Percentiles rank a stretch among this genome's conserved stretches.
Conservation (phyloP, 2,329 filamentous ascomycete species). For the Ophiostoma novo-ulmi region DNA sequence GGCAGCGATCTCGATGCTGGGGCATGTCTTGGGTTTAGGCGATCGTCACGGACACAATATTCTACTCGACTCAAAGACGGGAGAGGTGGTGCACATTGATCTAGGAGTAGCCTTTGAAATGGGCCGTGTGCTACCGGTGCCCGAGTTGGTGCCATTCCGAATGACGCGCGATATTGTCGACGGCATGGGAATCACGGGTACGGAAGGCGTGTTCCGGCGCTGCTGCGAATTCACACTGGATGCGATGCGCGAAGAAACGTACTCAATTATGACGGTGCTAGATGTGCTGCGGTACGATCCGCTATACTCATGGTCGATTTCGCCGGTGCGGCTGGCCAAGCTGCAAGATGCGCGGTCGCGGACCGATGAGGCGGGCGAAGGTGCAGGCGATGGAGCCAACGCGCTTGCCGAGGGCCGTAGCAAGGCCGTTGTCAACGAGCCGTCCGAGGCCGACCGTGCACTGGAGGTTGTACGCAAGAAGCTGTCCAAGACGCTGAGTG, state of each 20-base stretch:
- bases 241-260: slow-evolving; percentile 87
- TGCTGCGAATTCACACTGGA: slow-evolving; percentile 98
- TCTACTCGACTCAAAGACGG: slow-evolving; percentile 78
- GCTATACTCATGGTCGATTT: slow-evolving; percentile 91
- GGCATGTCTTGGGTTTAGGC: slow-evolving; percentile 85
- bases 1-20: slow-evolving; percentile 90
- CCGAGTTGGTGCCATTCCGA: slow-evolving; percentile 92
- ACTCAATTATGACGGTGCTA: slow-evolving; percentile 97
- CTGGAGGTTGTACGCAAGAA: slow-evolving; percentile 95
- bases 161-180: slow-evolving; percentile 92
- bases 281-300: slow-evolving; percentile 98
- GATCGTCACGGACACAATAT: slow-evolving; percentile 98
- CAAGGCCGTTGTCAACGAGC: slow-evolving; percentile 46
- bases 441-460: slow-evolving; percentile 79
- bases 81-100: slow-evolving; percentile 95
- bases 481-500: slow-evolving; percentile 85
- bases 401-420: slow-evolving; percentile 37
- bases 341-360: slow-evolving; percentile 53
- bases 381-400: slow-evolving; percentile 32
- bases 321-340: slow-evolving; percentile 60
- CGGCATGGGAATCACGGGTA: slow-evolving; percentile 91
- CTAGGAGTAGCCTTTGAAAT: slow-evolving; percentile 96
- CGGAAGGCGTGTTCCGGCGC: slow-evolving; percentile 93
- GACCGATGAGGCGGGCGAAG: slow-evolving; percentile 40
- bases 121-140: slow-evolving; percentile 88